Conservation (phyloP, 768 basidiomycete species). For the Lepiota brunneoincarnata region DNA sequence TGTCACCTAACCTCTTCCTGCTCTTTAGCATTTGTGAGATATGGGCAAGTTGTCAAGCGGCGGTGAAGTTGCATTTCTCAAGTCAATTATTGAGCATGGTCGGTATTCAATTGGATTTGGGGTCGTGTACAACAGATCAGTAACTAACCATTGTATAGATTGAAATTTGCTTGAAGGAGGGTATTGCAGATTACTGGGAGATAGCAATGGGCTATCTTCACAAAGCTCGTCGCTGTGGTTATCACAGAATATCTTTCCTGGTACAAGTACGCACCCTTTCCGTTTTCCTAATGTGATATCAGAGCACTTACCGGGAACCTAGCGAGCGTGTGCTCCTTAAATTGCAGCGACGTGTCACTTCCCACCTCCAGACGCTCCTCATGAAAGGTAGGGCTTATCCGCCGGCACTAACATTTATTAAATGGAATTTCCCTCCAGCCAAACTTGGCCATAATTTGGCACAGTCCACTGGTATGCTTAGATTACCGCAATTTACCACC, state of each 20-base stretch:
- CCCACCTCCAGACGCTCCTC: slow-evolving; percentile 7
- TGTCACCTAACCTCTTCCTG: slow-evolving; percentile 16
- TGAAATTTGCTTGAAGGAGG: too few species aligned
- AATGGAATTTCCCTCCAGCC: neutral
- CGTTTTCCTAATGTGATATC: too few species aligned
- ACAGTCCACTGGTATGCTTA: slow-evolving; percentile 3
- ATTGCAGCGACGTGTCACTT: neutral
- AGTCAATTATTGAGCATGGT: slow-evolving; percentile 2
- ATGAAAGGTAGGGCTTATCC: slow-evolving; percentile 6
- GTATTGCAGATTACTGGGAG: too few species aligned
- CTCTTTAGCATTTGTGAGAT: slow-evolving; percentile 16
- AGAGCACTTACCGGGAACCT: too few species aligned
- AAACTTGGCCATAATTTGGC: slow-evolving; percentile 6
- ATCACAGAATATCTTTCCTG: too few species aligned
- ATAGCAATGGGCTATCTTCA: too few species aligned
- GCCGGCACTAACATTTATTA: neutral
- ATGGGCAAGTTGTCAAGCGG: neutral
- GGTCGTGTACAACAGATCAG: neutral
- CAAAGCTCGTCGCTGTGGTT: too few species aligned
- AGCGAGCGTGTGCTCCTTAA: neutral
- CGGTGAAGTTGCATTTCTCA: slow-evolving; percentile 3
- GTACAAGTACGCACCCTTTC: too few species aligned
- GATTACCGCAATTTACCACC: neutral
- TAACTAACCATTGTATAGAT: neutral
- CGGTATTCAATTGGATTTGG: neutral